phyloP scores from a whole-genome alignment of 75 land plant genomes.

The Larix kaempferi region DNA sequence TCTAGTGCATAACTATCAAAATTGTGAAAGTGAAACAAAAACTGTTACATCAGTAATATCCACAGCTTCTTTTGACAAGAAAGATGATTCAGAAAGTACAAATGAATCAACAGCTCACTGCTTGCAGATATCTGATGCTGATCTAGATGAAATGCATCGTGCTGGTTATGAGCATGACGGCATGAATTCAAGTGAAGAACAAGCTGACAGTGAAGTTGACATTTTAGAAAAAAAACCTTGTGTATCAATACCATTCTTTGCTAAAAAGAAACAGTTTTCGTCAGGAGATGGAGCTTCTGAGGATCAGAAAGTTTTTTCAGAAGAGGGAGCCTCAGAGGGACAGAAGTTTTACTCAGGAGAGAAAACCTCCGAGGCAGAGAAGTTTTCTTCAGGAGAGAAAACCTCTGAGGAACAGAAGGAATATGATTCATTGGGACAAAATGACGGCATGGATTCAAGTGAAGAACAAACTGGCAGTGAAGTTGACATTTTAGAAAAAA shows the following conservation, averaged over 20 bases:
- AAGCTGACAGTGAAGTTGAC: not conserved
- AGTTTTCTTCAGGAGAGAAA: not conserved
- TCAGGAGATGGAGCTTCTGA: not conserved
- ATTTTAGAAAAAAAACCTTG: not conserved
- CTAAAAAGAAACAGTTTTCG: not conserved
- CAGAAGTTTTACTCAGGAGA: not conserved
- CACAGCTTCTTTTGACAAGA: not conserved
- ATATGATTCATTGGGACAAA: not conserved
- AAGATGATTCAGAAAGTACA: not conserved
- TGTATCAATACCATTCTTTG: not conserved
- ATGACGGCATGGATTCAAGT: not conserved
- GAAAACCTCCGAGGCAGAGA: not conserved
- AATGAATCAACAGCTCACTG: not conserved
- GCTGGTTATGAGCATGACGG: not conserved
- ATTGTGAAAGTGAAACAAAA: constrained; percentile 4
- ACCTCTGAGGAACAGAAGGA: not conserved
- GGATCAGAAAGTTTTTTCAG: not conserved
- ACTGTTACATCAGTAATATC: not conserved
- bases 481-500: not conserved
- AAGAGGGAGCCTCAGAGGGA: not conserved
- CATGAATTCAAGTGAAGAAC: not conserved
- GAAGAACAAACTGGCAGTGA: not conserved
- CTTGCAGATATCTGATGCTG: not conserved
- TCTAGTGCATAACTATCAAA: not conserved
- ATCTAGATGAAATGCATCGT: not conserved